Evolutionary conservation across 2,329 filamentous ascomycete species (phyloP).

Genomic region (Aspergillus ochraceoroseus): DNA sequence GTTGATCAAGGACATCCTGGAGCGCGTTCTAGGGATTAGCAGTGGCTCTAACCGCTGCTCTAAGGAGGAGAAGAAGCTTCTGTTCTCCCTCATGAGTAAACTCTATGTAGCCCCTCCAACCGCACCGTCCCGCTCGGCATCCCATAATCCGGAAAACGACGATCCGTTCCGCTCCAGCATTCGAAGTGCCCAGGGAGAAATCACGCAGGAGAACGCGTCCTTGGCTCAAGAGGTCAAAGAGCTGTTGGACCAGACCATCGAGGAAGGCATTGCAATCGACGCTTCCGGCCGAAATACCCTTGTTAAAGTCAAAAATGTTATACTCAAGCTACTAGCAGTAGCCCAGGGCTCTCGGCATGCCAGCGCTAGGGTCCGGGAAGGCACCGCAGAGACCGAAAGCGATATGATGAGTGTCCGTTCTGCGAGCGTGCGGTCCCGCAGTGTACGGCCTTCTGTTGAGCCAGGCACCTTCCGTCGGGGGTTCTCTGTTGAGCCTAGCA

Average conservation of each 20-base stretch:
- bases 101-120: conserved; percentile 67
- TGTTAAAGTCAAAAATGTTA: conserved; percentile 44
- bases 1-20: conserved; percentile 71
- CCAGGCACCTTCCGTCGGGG: conserved; percentile 23
- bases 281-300: conserved; percentile 45
- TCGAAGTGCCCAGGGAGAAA: conserved; percentile 46
- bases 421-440: conserved; percentile 29
- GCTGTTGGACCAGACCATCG: conserved; percentile 54
- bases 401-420: conserved; percentile 31
- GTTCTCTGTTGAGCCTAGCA: conserved; percentile 34
- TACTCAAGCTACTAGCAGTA: conserved; percentile 45
- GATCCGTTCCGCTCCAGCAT: conserved; percentile 53
- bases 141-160: conserved; percentile 53
- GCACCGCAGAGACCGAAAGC: conserved; percentile 30
- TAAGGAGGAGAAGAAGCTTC: conserved; percentile 76
- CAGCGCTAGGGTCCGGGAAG: conserved; percentile 33
- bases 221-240: conserved; percentile 54
- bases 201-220: conserved; percentile 50
- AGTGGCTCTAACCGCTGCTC: conserved; percentile 33
- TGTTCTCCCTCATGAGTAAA: conserved; percentile 74
- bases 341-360: conserved; percentile 43
- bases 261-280: conserved; percentile 41
- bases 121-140: conserved; percentile 42
- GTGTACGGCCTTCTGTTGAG: conserved; percentile 31
- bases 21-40: conserved; percentile 58